Base-by-base conservation (phyloP, 495 filamentous ascomycete genomes). In the Penicilliopsis zonata region DNA sequence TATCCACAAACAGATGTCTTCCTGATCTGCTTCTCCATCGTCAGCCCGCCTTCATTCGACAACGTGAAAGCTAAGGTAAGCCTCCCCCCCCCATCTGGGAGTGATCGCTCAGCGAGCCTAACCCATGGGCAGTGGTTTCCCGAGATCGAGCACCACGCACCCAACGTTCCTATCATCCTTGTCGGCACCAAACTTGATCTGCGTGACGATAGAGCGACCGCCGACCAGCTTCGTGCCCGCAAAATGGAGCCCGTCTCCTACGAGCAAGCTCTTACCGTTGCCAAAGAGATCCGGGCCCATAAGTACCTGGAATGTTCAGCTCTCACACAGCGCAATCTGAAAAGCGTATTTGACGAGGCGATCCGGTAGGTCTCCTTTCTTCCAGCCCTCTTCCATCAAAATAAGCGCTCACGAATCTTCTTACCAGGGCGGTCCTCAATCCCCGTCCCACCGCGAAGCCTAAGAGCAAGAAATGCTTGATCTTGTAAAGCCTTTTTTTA, bases 281-380 rank as follows among this genome's bases (percentile, higher is more conserved):
- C 83, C 17, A 92, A 90, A 60, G 86, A 95, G 43, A 96, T 98
- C 50, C 71, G 73, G 41, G 90, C 92, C 24, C 74, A 80, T 52
- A 94, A 95, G 57, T 98, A 98, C 53, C 66, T 95, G 18, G 90
- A 98, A 55, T 98, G 90, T 63, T 98, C 90, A n/a, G 90, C 90
- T 20, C 67, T 96, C 37, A 98, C 90, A 18, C 90, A 96, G 62
- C 70, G 85, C 35, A 92, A 92, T 49, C 57, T 98, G 43, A 98
- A 98, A 74, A 88, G 83, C 34, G 92, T 98, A 29, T 98, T 98
- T 50, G 90, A 98, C 45, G 85, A 94, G 51, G 90, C 90, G 22
- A 98, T 98, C 50, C 73, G 86, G 88, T 94, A 55, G 32, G 65
- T 53, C 8, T 15, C 25, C 13, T 13, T 23, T n/a, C n/a, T n/a